Conservation (phyloP, 2,329 filamentous ascomycete genomes). For the Sordariomycetes sp. region DNA sequence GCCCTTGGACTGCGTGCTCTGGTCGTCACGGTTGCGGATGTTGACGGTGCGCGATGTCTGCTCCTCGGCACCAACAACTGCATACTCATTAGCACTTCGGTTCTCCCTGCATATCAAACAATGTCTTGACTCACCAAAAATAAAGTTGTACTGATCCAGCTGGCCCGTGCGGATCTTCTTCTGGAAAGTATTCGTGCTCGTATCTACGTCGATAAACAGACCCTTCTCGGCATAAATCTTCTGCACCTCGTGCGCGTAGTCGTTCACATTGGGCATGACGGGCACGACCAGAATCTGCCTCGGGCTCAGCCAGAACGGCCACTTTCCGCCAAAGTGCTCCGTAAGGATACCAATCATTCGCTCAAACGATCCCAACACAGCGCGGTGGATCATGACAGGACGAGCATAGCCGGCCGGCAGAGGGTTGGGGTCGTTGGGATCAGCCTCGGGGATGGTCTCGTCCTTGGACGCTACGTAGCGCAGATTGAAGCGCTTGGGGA, state of each 20-base stretch:
- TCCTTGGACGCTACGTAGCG: conserved; percentile 42
- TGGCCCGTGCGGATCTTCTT: conserved; percentile 85
- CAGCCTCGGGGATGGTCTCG: conserved; percentile 26
- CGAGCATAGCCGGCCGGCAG: conserved; percentile 63
- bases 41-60: conserved; percentile 51
- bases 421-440: conserved; percentile 34
- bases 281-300: conserved; percentile 55
- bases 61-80: conserved; percentile 55
- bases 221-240: conserved; percentile 55
- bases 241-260: conserved; percentile 70
- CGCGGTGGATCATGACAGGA: conserved; percentile 81
- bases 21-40: conserved; percentile 55
- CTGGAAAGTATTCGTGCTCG: conserved; percentile 67
- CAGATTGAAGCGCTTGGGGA: conserved; percentile 37
- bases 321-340: conserved; percentile 80
- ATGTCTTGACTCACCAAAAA: conserved; percentile 52
- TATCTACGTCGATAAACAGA: conserved; percentile 55
- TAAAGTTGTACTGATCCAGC: conserved; percentile 75
- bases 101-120: too few relatives aligned
- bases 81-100: too few relatives aligned
- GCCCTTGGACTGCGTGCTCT: conserved; percentile 50
- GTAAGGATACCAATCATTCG: conserved; percentile 64
- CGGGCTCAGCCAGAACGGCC: conserved; percentile 85
- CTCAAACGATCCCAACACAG: conserved; percentile 64
- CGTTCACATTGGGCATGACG: conserved; percentile 69